phyloP scores from a whole-genome alignment of 2,329 filamentous ascomycete genomes.

The Fusarium foetens region DNA sequence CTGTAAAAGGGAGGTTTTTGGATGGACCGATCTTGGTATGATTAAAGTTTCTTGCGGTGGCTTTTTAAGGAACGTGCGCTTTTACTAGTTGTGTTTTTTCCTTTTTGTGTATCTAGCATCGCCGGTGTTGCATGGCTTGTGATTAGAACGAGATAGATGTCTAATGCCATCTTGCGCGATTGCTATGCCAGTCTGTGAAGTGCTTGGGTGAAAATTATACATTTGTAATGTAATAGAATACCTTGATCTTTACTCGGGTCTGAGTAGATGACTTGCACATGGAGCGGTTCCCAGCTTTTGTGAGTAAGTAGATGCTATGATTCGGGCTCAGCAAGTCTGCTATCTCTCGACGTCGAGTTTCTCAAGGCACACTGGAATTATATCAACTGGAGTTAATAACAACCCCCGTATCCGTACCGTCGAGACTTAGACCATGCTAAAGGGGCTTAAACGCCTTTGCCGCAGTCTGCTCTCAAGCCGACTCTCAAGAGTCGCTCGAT shows the following conservation, averaged over 20 bases:
- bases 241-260: background rate
- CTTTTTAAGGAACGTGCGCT: conserved; percentile 34
- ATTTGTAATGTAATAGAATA: conserved; percentile 3
- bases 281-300: background rate
- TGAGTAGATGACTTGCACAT: background rate
- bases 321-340: rapidly evolving
- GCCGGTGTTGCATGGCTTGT: conserved; percentile 44
- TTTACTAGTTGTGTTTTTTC: conserved; percentile 30
- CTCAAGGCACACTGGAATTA: background rate
- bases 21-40: conserved; percentile 23
- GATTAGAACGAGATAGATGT: conserved; percentile 44
- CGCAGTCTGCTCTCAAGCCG: too few species aligned
- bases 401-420: background rate
- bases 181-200: conserved; percentile 25
- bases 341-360: background rate
- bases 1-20: conserved; percentile 55
- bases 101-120: conserved; percentile 44
- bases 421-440: background rate
- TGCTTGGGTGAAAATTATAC: background rate
- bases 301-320: background rate
- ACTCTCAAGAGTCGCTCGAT: background rate
- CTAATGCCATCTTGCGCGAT: conserved; percentile 42
- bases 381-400: too few species aligned
- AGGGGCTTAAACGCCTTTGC: background rate
- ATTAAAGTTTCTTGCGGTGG: conserved; percentile 37